Evolutionary conservation across 345 rosid species (phyloP), one percentile per base, ranked within the genome.

Genomic region (Lumnitzera littorea): DNA sequence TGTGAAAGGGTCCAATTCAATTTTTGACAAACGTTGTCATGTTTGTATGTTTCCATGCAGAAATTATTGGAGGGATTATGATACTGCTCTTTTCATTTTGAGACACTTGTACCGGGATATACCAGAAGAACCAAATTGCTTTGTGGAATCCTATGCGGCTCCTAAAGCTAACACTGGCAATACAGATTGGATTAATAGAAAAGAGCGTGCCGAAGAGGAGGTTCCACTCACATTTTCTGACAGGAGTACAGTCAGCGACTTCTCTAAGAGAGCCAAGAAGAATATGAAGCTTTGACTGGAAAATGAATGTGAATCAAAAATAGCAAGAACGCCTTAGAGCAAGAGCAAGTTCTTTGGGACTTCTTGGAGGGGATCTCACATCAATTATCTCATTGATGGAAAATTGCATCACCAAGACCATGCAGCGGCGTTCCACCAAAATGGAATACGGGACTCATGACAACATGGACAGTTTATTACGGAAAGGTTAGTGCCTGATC

Each of bases 1-100:
- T 4, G 43, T 7, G 7, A 36, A 36, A 9, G 43, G 10, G 43
- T 4, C 11, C 43, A 9, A 36, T 36, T 36, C 7, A 6, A 1
- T 36, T 36, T 4, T 36, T 36, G 43, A 36, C 43, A 36, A 2
- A 1, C 7, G 10, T 36, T 9, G 0, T 36, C 43, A 5, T 36
- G 43, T 36, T 7, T 9, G 43, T 36, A 5, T 36, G 9, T 36
- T 50, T n/a, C 29, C 53, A 43, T 56, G 69, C 94, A 94, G 99
- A 72, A 94, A 94, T 79, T 94, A 94, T 65, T 90, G 98, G 98
- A 89, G 98, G 75, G 99, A 94, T 72, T 36, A 61, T 16, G 99
- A 94, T 62, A 87, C 99, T 15, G 97, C 97, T 24, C 91, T 94
- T 24, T 94, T 89, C 80, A 86, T 94, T 62, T 72, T 94, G 71